Evolutionary conservation across 768 basidiomycete genomes (phyloP), one percentile per base, ranked within the genome.

Genomic region (Boletus sensibilis): DNA sequence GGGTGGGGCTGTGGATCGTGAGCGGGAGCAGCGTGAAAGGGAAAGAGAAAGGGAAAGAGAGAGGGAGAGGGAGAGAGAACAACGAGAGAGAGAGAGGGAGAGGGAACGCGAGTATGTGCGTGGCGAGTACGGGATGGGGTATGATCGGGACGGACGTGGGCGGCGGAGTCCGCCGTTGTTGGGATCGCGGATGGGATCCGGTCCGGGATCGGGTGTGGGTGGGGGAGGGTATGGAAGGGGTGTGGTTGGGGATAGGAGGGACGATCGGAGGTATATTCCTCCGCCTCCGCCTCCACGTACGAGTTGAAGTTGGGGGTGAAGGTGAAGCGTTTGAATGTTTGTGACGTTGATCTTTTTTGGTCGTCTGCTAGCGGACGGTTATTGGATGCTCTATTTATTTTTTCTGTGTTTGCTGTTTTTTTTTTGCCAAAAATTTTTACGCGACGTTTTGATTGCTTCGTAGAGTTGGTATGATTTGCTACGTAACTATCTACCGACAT

Each of bases 261-360:
- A 75, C 55, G 75, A 76, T 45, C 58, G 73, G 42, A 60, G 76
- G 63, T 77, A 76, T 49, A 58, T 64, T n/a, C 72, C 73, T 27
- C 72, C 64, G 0, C 70, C 65, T 1, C 64, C 60, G 8, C 60
- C 64, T 16, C 54, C 64, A 4, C 57, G 65, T n/a, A 33, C 62
- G 35, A 41, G 41, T 50, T 55, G 54, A 59, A 14, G 42, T 25
- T 9, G 43, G 13, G 37, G 27, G 7, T 13, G 11, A 27, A 14
- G 9, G 21, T 12, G 20, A 1, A 20, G n/a, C 3, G 20, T 12
- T 10, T 25, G 42, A 29, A 52, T 23, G n/a, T 18, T 27, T 27
- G 4, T 21, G 20, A 21, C 5, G 5, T 16, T 14, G 48, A 38
- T 49, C 48, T 27, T 27, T 27, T 27, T 33, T 34, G 50, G 29